phyloP scores from a whole-genome alignment of 1,284 basidiomycete species.

The Vanrija pseudolonga region DNA sequence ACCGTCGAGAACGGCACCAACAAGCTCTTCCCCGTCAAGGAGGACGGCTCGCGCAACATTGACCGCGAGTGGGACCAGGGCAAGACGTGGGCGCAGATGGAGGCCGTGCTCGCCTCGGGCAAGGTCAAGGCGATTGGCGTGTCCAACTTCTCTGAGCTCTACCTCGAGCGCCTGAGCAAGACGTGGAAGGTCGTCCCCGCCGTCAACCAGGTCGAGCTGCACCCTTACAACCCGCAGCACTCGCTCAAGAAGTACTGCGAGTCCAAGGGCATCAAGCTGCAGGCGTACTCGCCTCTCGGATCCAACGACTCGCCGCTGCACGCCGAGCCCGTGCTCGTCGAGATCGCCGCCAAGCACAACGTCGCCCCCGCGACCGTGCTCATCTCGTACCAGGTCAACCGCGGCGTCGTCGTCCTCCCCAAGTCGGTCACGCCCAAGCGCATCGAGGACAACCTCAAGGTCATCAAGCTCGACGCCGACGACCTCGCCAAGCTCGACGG shows the following conservation, averaged over 20 bases:
- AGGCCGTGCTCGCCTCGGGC: slow-evolving; percentile 55
- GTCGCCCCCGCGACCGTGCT: slow-evolving; percentile 57
- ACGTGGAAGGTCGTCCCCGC: slow-evolving; percentile 63
- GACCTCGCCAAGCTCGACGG: slow-evolving; percentile 64
- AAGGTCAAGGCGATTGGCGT: slow-evolving; percentile 55
- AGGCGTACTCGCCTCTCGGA: slow-evolving; percentile 82
- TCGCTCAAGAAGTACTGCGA: slow-evolving; percentile 65
- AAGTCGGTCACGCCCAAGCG: slow-evolving; percentile 73
- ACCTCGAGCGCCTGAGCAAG: slow-evolving; percentile 53
- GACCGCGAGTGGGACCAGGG: slow-evolving; percentile 51
- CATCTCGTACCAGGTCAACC: slow-evolving; percentile 46
- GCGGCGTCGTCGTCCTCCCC: slow-evolving; percentile 61
- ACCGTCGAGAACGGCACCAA: slow-evolving; percentile 34
- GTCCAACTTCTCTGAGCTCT: slow-evolving; percentile 31
- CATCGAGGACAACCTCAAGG: slow-evolving; percentile 42
- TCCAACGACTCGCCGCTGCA: slow-evolving; percentile 65
- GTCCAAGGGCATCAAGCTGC: slow-evolving; percentile 64
- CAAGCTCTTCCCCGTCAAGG: slow-evolving; percentile 39
- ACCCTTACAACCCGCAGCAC: slow-evolving; percentile 68
- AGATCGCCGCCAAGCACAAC: slow-evolving; percentile 62
- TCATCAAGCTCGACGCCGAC: slow-evolving; percentile 54
- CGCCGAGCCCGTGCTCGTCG: slow-evolving; percentile 61
- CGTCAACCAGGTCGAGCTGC: slow-evolving; percentile 67
- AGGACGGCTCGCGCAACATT: slow-evolving; percentile 43
- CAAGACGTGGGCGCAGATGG: slow-evolving; percentile 62